Base-by-base conservation (phyloP, 1,284 basidiomycete genomes). In the Porodaedalea pini region DNA sequence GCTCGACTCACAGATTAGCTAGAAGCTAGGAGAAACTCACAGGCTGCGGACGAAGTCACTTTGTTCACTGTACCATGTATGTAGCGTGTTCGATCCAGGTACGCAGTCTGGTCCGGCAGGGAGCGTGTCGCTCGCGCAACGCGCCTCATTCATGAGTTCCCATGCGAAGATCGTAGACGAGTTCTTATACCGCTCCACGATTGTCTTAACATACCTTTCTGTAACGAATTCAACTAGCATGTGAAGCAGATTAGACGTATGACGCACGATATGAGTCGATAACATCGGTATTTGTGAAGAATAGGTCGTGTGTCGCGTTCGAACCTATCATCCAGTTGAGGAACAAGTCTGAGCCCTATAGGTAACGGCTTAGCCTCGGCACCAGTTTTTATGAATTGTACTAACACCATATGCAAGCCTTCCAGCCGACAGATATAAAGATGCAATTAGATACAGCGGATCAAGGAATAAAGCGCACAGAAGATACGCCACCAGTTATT, bases 61-160 rank as follows among this genome's bases (percentile, higher is more conserved):
- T 60, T 80, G 78, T 47, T 76, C 66, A 57, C 73, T 70, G 61
- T 83, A 82, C 79, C 80, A 83, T 13, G 71, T 75, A 40, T 69
- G 71, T 10, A 83, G 65, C 1, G 76, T 73, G 29, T 75, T 72
- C 0, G 75, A 75, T 15, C 75, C 76, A 25, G 80, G 72, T 15
- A 75, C 73, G 63, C 80, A 83, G 34, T 66, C 66, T 0, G 80
- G 73, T 8, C 79, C 76, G 8, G 72, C 66, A 8, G 73, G 72
- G 27, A 78, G 69, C 17, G 47, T 53, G 49, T 83, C 80, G n/a
- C 80, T 77, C 8, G 75, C 63, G 65, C 80, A 83, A 5, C 81
- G 75, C 0, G 81, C 79, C 64, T 83, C 81, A 58, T 83, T 83
- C 71, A 79, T 75, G 37, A 83, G 71, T 64, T 83, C 80, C 81